Base-by-base conservation (phyloP, 2,329 filamentous ascomycete genomes). In the Fusarium begoniae region DNA sequence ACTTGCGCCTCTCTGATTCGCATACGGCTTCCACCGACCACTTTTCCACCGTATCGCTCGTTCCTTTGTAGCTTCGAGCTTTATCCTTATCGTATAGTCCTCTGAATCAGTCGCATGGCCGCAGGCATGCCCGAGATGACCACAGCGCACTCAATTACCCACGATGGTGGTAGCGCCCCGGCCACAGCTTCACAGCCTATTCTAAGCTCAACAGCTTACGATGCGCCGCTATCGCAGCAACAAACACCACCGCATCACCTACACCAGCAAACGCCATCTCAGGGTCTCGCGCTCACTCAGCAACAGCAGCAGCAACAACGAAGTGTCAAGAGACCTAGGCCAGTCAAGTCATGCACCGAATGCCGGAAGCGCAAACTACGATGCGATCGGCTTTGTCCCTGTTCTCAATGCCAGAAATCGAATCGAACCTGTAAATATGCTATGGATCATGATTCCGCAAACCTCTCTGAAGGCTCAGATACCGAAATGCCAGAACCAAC, bases 351-450 rank as follows among this genome's bases (percentile, higher is more conserved):
- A 8, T 89, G 87, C 77, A 86, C 86, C 65, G 86, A 88, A 74
- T 89, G 89, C 75, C 84, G 89, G 62, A 89, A 89, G 78, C 84
- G 89, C 75, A 90, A 89, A 78, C 80, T 89, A 10, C 84, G 85
- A 66, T 90, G 89, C 79, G 88, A 90, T 78, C 85, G 89, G 50
- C 82, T 85, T n/a, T 82, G 84, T 48, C 87, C 88, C 8, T 90
- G 89, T 75, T 87, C 87, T 11, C 88, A 90, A 77, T 90, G 89
- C 77, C 86, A 88, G 57, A 89, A 88, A 78, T 87, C 87, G n/a
- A 85, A 84, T 72, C 86, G 88, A 41, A 76, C 80, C 44, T 90
- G 88, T 81, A 86, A 83, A 73, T 90, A 90, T 73, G 82, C 86
- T 30, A 83, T 86, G 26, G 85, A 87, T 63, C 84, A 86, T 38